Evolutionary conservation across 306 rosid species (phyloP), one percentile per base, ranked within the genome.

Genomic region (Rosa rugosa): DNA sequence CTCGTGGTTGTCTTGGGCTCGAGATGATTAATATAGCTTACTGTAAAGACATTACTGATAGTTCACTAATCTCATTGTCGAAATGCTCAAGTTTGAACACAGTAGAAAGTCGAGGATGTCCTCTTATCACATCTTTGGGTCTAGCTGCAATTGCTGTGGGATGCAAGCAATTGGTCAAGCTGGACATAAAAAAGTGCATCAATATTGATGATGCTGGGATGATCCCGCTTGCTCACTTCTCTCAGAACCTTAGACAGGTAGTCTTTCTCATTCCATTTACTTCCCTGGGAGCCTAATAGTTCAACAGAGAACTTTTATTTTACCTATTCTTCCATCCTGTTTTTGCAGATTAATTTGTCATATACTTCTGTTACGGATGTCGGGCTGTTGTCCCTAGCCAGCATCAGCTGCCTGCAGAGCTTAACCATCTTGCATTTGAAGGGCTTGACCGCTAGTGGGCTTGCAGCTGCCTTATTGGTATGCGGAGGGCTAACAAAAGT

Each of bases 161-260:
- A 66, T 95, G 99, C 81, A 90, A 84, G 89, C 90, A 84, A 78
- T 87, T 95, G 65, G 67, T 76, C 83, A 88, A 90, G 81, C 84
- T 95, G 25, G 99, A 95, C 84, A 64, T 95, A 82, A 95, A 95
- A 80, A 95, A 88, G 83, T 95, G 99, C 75, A 80, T 81, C 80
- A 88, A 81, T 70, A 83, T 93, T 66, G 96, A 91, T 56, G 98
- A 95, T 77, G 77, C 84, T 2, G 99, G 97, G 77, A 93, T 93
- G 96, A 84, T 93, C 83, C 84, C 87, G 2, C 92, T 95, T 34
- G 96, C 93, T 44, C 82, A 85, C 77, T 93, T 73, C 75, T 93
- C 99, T 66, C 96, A 93, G 82, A 89, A 82, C 87, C 93, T 95
- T 44, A 88, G 95, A 91, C 96, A 89, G 93, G 99, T 95, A 81